Conservation (phyloP, 805 yeast genomes). For the Saturnispora saitoi region DNA sequence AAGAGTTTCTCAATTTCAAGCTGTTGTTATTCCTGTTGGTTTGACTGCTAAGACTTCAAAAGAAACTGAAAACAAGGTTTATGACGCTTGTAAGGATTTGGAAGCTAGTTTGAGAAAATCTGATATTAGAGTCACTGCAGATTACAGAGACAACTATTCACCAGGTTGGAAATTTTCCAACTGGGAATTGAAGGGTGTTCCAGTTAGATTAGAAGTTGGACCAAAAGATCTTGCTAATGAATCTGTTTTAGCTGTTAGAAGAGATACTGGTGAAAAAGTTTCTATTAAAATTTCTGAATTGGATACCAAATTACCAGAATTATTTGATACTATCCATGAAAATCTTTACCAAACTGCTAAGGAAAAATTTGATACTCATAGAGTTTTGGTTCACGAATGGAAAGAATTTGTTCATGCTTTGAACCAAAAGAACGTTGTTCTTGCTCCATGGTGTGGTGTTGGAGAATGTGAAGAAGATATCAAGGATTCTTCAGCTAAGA, state of each 20-base stretch:
- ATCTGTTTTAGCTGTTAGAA: conserved; percentile 83
- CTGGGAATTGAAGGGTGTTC: conserved; percentile 93
- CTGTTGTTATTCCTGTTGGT: conserved; percentile 91
- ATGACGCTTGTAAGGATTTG: conserved; percentile 59
- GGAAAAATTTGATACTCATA: conserved; percentile 72
- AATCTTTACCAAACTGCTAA: conserved; percentile 74
- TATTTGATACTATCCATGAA: conserved; percentile 73
- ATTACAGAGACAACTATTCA: conserved; percentile 87
- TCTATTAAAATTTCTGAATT: conserved; percentile 58
- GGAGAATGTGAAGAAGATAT: conserved; percentile 94
- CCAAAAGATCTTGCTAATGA: conserved; percentile 84
- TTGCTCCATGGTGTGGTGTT: conserved; percentile 97
- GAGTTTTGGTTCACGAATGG: conserved; percentile 77
- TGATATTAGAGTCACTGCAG: conserved; percentile 73
- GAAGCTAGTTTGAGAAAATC: conserved; percentile 51
- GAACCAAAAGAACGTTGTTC: conserved; percentile 81
- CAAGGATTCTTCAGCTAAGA: conserved; percentile 78
- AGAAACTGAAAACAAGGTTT: conserved; percentile 64
- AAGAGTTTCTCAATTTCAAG: conserved; percentile 87
- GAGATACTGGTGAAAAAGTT: conserved; percentile 77
- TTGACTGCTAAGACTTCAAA: conserved; percentile 77
- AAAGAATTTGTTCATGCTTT: conserved; percentile 87
- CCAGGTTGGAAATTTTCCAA: conserved; percentile 99
- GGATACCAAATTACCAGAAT: conserved; percentile 57
- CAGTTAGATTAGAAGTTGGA: conserved; percentile 89